Base-by-base conservation (phyloP, 2,329 filamentous ascomycete species). In the Immersiporthe knoxdaviesiana region DNA sequence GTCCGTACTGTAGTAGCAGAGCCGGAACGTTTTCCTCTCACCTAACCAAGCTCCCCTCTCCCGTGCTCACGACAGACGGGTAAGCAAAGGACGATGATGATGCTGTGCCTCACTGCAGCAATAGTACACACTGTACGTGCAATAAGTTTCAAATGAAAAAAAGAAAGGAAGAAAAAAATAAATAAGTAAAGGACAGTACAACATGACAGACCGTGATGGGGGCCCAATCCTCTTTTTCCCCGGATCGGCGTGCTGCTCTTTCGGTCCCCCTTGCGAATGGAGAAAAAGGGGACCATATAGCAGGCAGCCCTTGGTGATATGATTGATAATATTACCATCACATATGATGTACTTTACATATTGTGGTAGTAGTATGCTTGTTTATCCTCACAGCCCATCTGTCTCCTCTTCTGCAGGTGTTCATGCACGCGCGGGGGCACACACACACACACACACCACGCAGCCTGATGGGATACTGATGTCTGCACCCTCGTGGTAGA, bases 21-120 rank as follows among this genome's bases (percentile, higher is more conserved):
- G 41, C 41, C 41, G 41, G 41, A 7, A 21, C 18, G 41, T 47
- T 21, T 21, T 8, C n/a, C 41, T 18, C 18, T 8, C 2, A 11
- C 1, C 18, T 21, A 47, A 21, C 18, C n/a, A 47, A 21, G 39
- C 59, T 39, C n/a, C 11, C 37, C 39, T 52, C 59, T 68, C 67
- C 66, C 63, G 58, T 66, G 60, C 50, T 69, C 68, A 71, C 69
- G 68, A 65, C 66, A 66, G 66, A 50, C 69, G 69, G 66, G 54
- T 66, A 65, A 35, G 67, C 67, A 68, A 56, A 47, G 18, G 35
- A 35, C 8, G 44, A 47, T 47, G 64, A 65, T 58, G 56, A 59
- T 30, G 63, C 50, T 12, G 63, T 56, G 47, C 63, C 54, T 37
- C 44, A 63, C n/a, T 50, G 61, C 41, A 27, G 1, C 41, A 47